Evolutionary conservation across 768 basidiomycete species (phyloP), one percentile per base, ranked within the genome.

Genomic region (Naganishia vaughanmartiniae): DNA sequence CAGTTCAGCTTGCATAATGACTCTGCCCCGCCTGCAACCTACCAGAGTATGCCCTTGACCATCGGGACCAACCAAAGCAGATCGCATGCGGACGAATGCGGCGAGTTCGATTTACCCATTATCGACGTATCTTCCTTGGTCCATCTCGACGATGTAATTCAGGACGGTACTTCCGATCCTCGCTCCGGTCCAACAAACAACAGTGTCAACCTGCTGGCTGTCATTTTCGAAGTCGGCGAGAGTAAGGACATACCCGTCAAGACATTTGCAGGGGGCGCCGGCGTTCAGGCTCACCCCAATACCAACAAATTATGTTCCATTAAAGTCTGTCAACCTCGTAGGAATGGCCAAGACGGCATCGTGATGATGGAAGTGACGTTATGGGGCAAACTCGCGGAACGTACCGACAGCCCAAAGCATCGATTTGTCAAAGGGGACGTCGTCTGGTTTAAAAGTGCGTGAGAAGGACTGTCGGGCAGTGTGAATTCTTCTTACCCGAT

Each of bases 401-500:
- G 57, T 21, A 34, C 58, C 4, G 31, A 42, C 5, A 31, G 31
- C 19, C 46, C 46, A 14, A 46, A 58, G 12, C 26, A 63, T 58
- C 55, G 57, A 1, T 45, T 69, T 2, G 34, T 53, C 9, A 54
- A 48, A 17, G 68, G 68, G 17, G 68, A 69, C 58, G 57, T 69
- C 10, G 57, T 69, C 33, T 69, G 68, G 68, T 34, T 69, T 31
- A 63, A 53, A 26, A 60, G 67, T 69, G 34, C 34, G 67, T 58
- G n/a, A 24, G n/a, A 28, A 24, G 14, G 9, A 2, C n/a, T 58
- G 19, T 34, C 54, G 30, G 54, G 33, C 26, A 4, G 1, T 17
- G 30, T 5, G 17, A 19, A 3, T 28, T 7, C 24, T 51, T 51
- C 33, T 30, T 21, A 55, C 33, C 2, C 5, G 9, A 17, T 55